Conservation (phyloP, 495 filamentous ascomycete genomes). For the Penicillium coffeae region DNA sequence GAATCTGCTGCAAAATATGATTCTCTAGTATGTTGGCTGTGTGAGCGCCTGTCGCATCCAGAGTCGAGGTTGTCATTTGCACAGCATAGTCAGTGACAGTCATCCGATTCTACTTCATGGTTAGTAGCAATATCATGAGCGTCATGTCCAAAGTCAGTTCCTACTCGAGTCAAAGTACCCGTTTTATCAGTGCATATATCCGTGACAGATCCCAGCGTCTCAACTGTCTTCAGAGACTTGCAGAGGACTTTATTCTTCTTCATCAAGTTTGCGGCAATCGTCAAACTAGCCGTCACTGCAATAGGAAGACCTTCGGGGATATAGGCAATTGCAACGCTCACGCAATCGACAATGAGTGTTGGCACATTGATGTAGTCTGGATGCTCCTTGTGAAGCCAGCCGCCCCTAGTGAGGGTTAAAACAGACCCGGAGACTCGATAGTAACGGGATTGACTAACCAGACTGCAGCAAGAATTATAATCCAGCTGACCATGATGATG, state of each 20-base stretch:
- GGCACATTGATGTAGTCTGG: constrained; percentile 63
- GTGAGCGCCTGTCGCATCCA: constrained; percentile 37
- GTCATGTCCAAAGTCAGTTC: not conserved
- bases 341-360: constrained; percentile 58
- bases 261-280: constrained; percentile 59
- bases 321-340: constrained; percentile 64
- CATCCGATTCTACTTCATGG: constrained; percentile 52
- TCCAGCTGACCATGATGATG: constrained; percentile 46
- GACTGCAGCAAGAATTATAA: constrained; percentile 54
- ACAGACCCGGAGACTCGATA: not conserved
- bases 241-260: constrained; percentile 59
- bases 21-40: constrained; percentile 9
- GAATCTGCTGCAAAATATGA: constrained; percentile 43
- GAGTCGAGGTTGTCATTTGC: constrained; percentile 19
- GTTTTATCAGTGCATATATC: constrained; percentile 71
- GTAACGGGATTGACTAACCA: constrained; percentile 40
- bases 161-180: constrained; percentile 59
- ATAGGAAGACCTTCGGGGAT: constrained; percentile 68
- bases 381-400: constrained; percentile 55
- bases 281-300: constrained; percentile 53
- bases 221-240: constrained; percentile 64
- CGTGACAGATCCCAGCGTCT: constrained; percentile 64
- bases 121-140: not conserved
- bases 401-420: constrained; percentile 38
- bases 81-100: constrained; percentile 49